These are phyloP conservation scores for Piper betle DNA, from an alignment of 164 flowering plant species.

Conservation along the genomic window DNA sequence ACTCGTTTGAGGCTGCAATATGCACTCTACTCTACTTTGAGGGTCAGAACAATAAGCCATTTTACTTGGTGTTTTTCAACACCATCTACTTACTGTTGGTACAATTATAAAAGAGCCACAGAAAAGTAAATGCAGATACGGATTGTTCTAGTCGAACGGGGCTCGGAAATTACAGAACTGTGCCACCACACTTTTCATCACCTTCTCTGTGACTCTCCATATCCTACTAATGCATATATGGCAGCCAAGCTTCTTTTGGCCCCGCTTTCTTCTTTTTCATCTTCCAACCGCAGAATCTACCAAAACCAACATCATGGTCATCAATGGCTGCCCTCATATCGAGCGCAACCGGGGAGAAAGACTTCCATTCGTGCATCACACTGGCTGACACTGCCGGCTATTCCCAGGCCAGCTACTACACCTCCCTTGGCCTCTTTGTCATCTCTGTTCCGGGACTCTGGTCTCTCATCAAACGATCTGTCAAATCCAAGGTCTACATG, in stretches of 20 bases:
- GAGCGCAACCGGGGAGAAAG: slow-evolving; percentile 9
- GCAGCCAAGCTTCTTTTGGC: slow-evolving; percentile 11
- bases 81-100: no score
- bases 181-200: not conserved
- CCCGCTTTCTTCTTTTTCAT: slow-evolving; percentile 9
- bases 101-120: no score
- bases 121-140: no score
- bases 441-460: slow-evolving; percentile 96
- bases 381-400: slow-evolving; percentile 56
- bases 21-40: no score
- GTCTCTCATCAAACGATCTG: slow-evolving; percentile 99
- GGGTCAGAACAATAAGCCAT: no score
- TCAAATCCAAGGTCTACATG: slow-evolving; percentile 72
- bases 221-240: not conserved
- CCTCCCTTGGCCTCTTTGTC: slow-evolving; percentile 86
- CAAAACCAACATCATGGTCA: slow-evolving; percentile 4
- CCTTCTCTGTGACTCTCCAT: not conserved
- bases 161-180: not conserved
- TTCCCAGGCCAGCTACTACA: slow-evolving; percentile 89
- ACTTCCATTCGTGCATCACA: slow-evolving; percentile 7
- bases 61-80: no score
- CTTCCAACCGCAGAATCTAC: slow-evolving; percentile 6
- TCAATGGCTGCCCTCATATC: slow-evolving; percentile 11
- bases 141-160: not conserved
- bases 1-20: no score